Percentiles rank a stretch among this genome's conserved stretches.
Conservation (phyloP, 1,284 basidiomycete species). For the Naganishia liquefaciens region DNA sequence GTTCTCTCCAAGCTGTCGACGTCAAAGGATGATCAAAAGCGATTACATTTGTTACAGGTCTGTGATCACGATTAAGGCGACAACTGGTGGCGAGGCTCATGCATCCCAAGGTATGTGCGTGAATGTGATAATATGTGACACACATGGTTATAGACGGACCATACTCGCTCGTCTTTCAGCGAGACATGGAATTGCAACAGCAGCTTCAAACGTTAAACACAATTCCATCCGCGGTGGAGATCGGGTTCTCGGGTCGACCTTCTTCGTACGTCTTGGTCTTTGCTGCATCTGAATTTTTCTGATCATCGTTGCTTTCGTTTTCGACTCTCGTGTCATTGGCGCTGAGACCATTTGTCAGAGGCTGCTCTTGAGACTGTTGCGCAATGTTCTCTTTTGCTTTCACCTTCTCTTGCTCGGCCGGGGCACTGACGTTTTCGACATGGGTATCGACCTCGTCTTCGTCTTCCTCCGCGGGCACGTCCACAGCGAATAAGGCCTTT, state of each 20-base stretch:
- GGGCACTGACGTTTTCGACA: constrained; percentile 6
- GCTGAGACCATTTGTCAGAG: not conserved
- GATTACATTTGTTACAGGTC: too few species aligned
- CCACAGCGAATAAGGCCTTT: constrained; percentile 31
- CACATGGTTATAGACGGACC: too few species aligned
- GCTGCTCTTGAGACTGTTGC: not conserved
- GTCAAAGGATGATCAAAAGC: too few species aligned
- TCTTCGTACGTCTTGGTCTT: not conserved
- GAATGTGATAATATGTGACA: too few species aligned
- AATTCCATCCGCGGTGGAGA: constrained; percentile 17
- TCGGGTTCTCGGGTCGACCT: constrained; percentile 6
- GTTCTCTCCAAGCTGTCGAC: too few species aligned
- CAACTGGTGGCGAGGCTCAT: too few species aligned
- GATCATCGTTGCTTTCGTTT: not conserved
- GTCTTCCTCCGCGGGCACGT: constrained; percentile 30
- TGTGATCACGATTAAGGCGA: too few species aligned
- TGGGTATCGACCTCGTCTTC: constrained; percentile 30
- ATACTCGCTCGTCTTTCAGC: too few species aligned
- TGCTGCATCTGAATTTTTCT: not conserved
- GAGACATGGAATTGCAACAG: too few species aligned
- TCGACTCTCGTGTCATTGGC: not conserved
- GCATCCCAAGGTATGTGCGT: too few species aligned
- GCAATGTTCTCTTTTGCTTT: not conserved
- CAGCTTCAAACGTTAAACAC: constrained; percentile 21
- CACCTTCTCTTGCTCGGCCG: not conserved